These are phyloP conservation scores for Cryptosporidium ubiquitum DNA, from an alignment of 169 alveolate species.

Conservation along the genomic window DNA sequence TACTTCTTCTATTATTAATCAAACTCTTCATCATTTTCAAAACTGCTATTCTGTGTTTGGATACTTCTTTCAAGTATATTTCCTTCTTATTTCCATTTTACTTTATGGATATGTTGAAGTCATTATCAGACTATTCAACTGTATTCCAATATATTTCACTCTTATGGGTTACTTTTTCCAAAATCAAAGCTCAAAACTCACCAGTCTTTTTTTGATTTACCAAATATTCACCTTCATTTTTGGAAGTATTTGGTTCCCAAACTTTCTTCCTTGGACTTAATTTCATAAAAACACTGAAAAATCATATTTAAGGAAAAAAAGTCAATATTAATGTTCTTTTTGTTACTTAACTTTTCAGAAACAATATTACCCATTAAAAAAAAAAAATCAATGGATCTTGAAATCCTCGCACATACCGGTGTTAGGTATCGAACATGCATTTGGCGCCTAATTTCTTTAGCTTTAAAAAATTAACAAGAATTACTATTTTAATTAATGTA, in stretches of 20 bases:
- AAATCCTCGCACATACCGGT: neutral
- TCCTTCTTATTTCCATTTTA: conserved; percentile 11
- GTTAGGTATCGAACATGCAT: neutral
- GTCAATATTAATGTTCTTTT: no score
- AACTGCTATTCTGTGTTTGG: conserved; percentile 8
- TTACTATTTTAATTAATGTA: neutral
- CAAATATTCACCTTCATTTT: conserved; percentile 63
- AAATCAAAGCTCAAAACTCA: neutral
- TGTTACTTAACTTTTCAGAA: no score
- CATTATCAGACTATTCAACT: conserved; percentile 25
- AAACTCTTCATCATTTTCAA: neutral
- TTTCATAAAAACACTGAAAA: neutral
- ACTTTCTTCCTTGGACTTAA: conserved; percentile 65
- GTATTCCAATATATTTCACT: conserved; percentile 46
- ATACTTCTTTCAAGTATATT: conserved; percentile 35
- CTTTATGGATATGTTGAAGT: conserved; percentile 45
- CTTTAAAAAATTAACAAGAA: neutral
- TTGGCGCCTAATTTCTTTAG: neutral
- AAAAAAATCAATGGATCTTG: neutral
- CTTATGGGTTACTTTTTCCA: conserved; percentile 27
- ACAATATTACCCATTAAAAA: no score
- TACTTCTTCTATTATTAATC: neutral
- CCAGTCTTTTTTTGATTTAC: conserved; percentile 3
- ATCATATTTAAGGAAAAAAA: neutral
- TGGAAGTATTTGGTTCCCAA: conserved; percentile 65